Base-by-base conservation (phyloP, 345 rosid species). In the Populus nigra region DNA sequence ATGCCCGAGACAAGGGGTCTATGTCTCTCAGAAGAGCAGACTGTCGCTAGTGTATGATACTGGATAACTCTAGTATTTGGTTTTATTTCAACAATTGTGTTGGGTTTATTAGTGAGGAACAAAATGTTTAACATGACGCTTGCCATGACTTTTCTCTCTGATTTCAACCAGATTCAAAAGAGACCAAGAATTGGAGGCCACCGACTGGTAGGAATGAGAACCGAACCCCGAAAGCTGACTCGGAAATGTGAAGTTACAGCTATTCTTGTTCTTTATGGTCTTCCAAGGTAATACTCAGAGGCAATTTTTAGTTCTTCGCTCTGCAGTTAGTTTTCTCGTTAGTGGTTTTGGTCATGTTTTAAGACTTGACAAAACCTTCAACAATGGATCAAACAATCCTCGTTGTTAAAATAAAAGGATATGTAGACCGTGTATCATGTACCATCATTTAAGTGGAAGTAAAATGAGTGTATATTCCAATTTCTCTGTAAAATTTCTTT, bases 1-100 rank as follows among this genome's bases (percentile, higher is more conserved):
- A 87, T 93, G 97, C 99, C 97, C 29, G 99, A 92, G 88, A 96
- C 97, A 65, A 88, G 98, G 72, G 97, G 99, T n/a, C 86, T 96
- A 71, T 93, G 99, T 74, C 91, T 96, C 77, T 96, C 98, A 29
- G 99, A 93, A 86, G 98, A 96, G 80, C 99, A 92, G 75, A 96
- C 97, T 16, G 93, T 93, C 63, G 82, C 94, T 66, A 93, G 93
- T 84, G 99, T 96, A 92, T 66, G 94, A 78, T 73, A 65, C 63
- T 36, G 25, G 25, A 36, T 55, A 39, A 71, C 53, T 76, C 50
- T 65, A 5, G 68, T 43, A 25, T 49, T 74, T 25, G 8, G 9
- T 53, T 72, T 69, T 57, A 39, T 43, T 33, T 43, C 10, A 31
- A 59, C 8, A 73, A 35, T 10, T 7, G 27, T 31, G 25, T 53